Evolutionary conservation across 306 rosid genomes (phyloP).

Genomic region (Fagus sylvatica): DNA sequence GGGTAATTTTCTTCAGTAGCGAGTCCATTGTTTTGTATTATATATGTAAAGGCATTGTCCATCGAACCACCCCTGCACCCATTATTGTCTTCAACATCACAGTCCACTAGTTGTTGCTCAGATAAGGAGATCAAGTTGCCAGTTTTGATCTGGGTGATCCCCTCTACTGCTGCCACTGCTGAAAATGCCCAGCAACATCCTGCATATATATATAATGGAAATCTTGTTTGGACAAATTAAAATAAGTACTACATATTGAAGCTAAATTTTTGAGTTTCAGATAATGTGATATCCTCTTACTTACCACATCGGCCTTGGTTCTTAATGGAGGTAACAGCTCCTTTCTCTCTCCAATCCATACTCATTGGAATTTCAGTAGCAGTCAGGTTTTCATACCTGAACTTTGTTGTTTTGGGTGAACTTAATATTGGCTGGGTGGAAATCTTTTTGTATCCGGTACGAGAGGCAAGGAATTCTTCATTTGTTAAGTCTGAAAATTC

Average conservation of each 20-base stretch:
- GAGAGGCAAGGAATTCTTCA: no score
- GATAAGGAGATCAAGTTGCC: slow-evolving; percentile 28
- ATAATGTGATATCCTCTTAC: not conserved
- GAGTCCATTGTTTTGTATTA: not conserved
- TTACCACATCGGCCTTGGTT: slow-evolving; percentile 37
- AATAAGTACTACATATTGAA: not conserved
- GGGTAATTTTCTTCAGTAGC: slow-evolving; percentile 11
- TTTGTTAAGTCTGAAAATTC: no score
- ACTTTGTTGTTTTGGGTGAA: not conserved
- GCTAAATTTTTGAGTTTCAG: no score
- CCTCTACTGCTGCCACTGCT: slow-evolving; percentile 40
- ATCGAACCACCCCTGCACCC: not conserved
- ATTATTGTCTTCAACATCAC: not conserved
- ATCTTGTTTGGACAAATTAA: no score
- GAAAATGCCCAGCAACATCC: slow-evolving; percentile 47
- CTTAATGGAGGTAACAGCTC: slow-evolving; percentile 44
- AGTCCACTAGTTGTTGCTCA: slow-evolving; percentile 40
- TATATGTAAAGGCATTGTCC: not conserved
- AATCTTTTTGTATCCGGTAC: no score
- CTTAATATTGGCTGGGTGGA: no score
- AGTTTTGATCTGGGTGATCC: slow-evolving; percentile 15
- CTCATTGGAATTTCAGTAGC: not conserved
- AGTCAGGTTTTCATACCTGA: no score
- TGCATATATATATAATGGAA: not conserved
- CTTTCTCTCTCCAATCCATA: slow-evolving; percentile 29